Conservation (phyloP, 257 asterid genomes). For the Nicotiana benthamiana region DNA sequence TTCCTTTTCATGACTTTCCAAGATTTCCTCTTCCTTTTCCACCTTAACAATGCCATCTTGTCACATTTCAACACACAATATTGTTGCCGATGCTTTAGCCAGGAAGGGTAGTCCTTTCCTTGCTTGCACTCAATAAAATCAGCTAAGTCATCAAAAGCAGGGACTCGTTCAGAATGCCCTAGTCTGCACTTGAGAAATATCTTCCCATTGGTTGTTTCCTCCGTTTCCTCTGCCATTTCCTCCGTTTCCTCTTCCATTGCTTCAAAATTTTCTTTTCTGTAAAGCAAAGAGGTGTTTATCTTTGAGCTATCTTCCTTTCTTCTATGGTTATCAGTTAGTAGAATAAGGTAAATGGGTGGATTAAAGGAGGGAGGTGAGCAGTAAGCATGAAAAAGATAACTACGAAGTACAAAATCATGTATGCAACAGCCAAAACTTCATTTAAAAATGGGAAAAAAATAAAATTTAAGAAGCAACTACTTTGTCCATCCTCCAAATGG, state of each 20-base stretch:
- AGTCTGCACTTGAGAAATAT: constrained; percentile 43
- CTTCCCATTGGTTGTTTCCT: constrained; percentile 64
- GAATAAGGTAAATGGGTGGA: background rate
- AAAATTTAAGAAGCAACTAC: background rate
- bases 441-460: background rate
- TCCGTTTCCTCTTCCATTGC: constrained; percentile 51
- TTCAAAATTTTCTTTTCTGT: constrained; percentile 18
- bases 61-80: constrained; percentile 47
- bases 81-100: constrained; percentile 54
- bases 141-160: constrained; percentile 46
- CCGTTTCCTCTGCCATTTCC: constrained; percentile 46
- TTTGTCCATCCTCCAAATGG: too few relatives aligned
- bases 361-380: background rate
- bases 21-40: constrained; percentile 55
- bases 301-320: constrained; percentile 10
- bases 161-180: background rate
- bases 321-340: constrained; percentile 3
- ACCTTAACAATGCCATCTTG: constrained; percentile 48
- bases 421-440: constrained; percentile 5
- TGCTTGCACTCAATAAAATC: constrained; percentile 57
- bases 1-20: constrained; percentile 36
- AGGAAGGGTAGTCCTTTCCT: constrained; percentile 58
- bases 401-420: background rate
- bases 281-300: constrained; percentile 9
- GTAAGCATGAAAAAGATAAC: background rate